Evolutionary conservation across 257 asterid genomes (phyloP), one percentile per base, ranked within the genome.

Genomic region (Pogostemon cablin): DNA sequence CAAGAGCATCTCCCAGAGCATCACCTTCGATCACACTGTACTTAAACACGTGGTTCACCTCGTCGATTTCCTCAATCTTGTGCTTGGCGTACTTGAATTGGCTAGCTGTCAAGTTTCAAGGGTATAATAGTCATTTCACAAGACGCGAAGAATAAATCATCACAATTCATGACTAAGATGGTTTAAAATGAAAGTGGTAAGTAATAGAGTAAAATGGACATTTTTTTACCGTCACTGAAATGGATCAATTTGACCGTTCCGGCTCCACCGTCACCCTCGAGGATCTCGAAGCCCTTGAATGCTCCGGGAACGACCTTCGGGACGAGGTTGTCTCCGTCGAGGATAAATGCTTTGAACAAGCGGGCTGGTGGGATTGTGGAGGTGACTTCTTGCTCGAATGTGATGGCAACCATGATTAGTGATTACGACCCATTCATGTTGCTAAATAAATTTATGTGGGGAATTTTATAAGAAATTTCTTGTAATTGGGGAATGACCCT

Each of bases 11-110:
- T 0, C 10, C 61, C 7, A 85, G 61, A 7, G 47, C 81, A 68
- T 81, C 85, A 2, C 90, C 93, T 50, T 87, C 90, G 2, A 80
- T 43, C 34, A 86, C 58, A 4, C 41, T 74, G 82, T 84, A 86
- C 10, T 71, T 84, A 80, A 35, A 84, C 0, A 37, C 20, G 12
- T 6, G 15, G 11, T 84, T 78, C 2, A 66, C 77, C 65, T 84
- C 82, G 60, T 88, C 92, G 3, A 88, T 9, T 7, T 56, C 82
- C 2, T 82, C 91, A 1, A 86, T 75, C 0, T 72, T 49, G 40
- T 88, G 86, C 77, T 86, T 88, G 43, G 72, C 73, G 6, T 47
- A 52, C 83, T 82, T 83, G 79, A 10, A 76, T 10, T 62, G 73
- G 40, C 83, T 81, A 32, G 86, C 93, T 87, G 56, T 52, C 25